These are phyloP conservation scores for Metschnikowia amazonensis DNA, from an alignment of 805 yeast genomes.

Conservation along the genomic window DNA sequence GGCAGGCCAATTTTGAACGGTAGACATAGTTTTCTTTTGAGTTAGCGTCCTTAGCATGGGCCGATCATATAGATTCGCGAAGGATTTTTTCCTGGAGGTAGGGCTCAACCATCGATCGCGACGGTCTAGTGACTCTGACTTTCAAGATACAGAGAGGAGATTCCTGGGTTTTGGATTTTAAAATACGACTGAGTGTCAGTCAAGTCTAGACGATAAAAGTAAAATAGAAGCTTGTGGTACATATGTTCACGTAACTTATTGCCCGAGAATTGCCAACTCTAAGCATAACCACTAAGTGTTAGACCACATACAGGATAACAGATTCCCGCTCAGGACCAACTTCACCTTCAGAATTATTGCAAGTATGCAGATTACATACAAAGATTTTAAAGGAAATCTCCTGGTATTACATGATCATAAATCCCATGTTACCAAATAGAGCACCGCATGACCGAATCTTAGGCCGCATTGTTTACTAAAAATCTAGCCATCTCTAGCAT, in stretches of 20 bases:
- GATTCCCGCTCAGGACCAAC: not conserved
- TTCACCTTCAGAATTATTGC: not conserved
- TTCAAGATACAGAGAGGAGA: not conserved
- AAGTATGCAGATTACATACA: not conserved
- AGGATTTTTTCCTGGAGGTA: constrained; percentile 6
- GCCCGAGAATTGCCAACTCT: not conserved
- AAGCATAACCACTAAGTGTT: not conserved
- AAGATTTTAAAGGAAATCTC: not conserved
- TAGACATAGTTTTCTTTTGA: constrained; percentile 17
- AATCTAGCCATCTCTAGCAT: not conserved
- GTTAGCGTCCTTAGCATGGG: constrained; percentile 19
- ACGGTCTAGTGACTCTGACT: not conserved
- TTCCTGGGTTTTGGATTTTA: not conserved
- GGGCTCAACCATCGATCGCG: not conserved
- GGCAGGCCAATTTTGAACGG: constrained; percentile 37
- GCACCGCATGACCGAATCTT: not conserved
- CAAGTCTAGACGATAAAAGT: too few species aligned
- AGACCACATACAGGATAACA: not conserved
- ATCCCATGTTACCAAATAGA: not conserved
- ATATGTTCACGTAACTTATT: not conserved
- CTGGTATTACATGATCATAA: not conserved
- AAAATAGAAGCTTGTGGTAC: too few species aligned
- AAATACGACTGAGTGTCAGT: too few species aligned
- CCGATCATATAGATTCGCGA: constrained; percentile 4
- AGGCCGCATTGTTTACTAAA: not conserved